Base-by-base conservation (phyloP, 305 asterid species). In the Fraxinus latifolia region DNA sequence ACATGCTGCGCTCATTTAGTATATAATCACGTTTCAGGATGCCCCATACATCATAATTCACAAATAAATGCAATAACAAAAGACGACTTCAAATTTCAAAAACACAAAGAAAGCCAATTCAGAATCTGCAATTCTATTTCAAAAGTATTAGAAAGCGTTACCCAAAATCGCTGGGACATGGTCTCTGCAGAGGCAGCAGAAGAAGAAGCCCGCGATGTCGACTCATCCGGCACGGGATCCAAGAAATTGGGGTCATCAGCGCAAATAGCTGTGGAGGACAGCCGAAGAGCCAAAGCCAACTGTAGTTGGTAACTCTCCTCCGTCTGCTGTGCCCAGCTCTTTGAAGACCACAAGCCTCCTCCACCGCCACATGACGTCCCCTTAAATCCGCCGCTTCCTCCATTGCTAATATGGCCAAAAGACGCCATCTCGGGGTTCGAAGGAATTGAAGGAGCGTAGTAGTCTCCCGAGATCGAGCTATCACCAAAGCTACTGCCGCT, bases 261-360 rank as follows among this genome's bases (percentile, higher is more conserved):
- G 77, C 97, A 89, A 0, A 94, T 83, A 60, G 98, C 98, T 83
- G 93, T 97, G 0, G 96, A 86, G 0, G 98, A 93, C 27, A 96
- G 91, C 53, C 98, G 91, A 50, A 96, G 94, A 78, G 97, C 98
- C 89, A 96, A 84, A 12, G 97, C 98, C 90, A 96, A 84, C 90
- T 95, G 99, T 90, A 96, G 82, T 84, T 91, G 98, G 78, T 96
- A 96, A 84, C 98, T 95, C 93, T 96, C 98, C 88, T 92, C 99
- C 80, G 97, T 96, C 90, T 95, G 98, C 87, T 91, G 99, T 62
- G 99, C 98, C 99, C 99, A 96, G 88, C 98, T 96, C 90, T 92
- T 94, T 0, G 92, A 85, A 55, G 89, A 82, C 60, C 93, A 93
- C 11, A 91, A 87, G 23, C 90, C 94, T 3, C 86, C 83, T 15